These are phyloP conservation scores for Hippophae gyantsensis DNA, from an alignment of 306 rosid species.

Conservation along the genomic window DNA sequence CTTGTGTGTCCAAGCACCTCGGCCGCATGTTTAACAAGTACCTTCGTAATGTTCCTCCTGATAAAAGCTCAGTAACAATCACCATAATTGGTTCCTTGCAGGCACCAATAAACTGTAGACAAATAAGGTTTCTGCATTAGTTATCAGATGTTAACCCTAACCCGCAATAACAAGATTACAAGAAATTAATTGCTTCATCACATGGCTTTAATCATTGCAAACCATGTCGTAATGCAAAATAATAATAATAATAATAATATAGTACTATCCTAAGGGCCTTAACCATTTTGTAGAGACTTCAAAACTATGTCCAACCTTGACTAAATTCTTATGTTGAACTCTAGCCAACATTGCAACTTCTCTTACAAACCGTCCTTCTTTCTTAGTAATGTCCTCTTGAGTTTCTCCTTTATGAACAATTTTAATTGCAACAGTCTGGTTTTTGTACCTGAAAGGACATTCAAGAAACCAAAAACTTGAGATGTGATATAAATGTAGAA, in stretches of 20 bases:
- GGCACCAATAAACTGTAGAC: conserved; percentile 77
- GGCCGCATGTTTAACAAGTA: conserved; percentile 79
- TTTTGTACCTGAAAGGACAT: conserved; percentile 51
- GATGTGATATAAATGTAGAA: conserved; percentile 15
- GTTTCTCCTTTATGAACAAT: conserved; percentile 77
- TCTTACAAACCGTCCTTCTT: conserved; percentile 74
- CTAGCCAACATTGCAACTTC: conserved; percentile 86
- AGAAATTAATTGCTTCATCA: neutral
- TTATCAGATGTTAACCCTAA: conserved; percentile 18
- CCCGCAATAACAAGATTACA: conserved; percentile 15
- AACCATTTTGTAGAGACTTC: too few species aligned
- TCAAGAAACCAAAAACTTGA: conserved; percentile 15
- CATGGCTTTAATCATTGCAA: too few species aligned
- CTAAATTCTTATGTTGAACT: conserved; percentile 90
- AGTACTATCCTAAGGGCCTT: conserved; percentile 10
- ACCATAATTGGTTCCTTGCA: conserved; percentile 95
- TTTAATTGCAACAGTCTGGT: conserved; percentile 82
- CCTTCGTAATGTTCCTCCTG: conserved; percentile 81
- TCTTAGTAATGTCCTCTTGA: conserved; percentile 59
- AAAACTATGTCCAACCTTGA: conserved; percentile 43
- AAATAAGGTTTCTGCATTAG: conserved; percentile 24
- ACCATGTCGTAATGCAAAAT: neutral
- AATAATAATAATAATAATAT: conserved; percentile 19
- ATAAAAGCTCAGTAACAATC: conserved; percentile 82
- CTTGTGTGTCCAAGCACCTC: conserved; percentile 63